Percentiles rank a stretch among this genome's conserved stretches.
Conservation (phyloP, 1,284 basidiomycete species). For the Singerocomus inundabilis region DNA sequence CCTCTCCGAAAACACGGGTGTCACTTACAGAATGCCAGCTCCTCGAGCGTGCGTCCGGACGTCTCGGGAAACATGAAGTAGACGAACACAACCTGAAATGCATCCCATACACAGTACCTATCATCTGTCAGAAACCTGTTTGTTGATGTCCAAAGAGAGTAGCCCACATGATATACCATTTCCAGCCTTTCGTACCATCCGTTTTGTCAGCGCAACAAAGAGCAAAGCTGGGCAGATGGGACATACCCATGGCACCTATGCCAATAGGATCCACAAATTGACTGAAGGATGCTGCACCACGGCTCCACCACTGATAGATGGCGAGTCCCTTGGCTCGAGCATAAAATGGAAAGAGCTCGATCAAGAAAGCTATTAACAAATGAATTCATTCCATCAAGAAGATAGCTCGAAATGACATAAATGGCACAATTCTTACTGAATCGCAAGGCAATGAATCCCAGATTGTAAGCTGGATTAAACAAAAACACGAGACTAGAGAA, state of each 20-base stretch:
- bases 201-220: no score
- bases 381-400: no score
- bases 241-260: neutral
- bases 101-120: slow-evolving; percentile 46
- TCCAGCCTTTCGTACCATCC: no score
- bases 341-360: no score
- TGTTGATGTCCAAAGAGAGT: neutral
- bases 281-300: no score
- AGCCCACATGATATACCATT: slow-evolving; percentile 21
- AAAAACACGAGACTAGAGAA: slow-evolving; percentile 17
- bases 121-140: neutral
- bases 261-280: no score
- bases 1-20: neutral
- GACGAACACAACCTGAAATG: slow-evolving; percentile 47
- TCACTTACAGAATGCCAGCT: slow-evolving; percentile 55
- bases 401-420: no score
- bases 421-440: slow-evolving; percentile 3
- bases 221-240: no score
- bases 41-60: slow-evolving; percentile 53
- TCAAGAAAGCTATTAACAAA: no score
- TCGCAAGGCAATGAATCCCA: slow-evolving; percentile 10
- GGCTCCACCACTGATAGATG: no score
- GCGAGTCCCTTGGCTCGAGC: no score
- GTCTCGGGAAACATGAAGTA: slow-evolving; percentile 57
- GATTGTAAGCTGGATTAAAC: slow-evolving; percentile 7